These are phyloP conservation scores for Phaeophleospora eucalypticola DNA, from an alignment of 2,329 filamentous ascomycete species.

Conservation along the genomic window DNA sequence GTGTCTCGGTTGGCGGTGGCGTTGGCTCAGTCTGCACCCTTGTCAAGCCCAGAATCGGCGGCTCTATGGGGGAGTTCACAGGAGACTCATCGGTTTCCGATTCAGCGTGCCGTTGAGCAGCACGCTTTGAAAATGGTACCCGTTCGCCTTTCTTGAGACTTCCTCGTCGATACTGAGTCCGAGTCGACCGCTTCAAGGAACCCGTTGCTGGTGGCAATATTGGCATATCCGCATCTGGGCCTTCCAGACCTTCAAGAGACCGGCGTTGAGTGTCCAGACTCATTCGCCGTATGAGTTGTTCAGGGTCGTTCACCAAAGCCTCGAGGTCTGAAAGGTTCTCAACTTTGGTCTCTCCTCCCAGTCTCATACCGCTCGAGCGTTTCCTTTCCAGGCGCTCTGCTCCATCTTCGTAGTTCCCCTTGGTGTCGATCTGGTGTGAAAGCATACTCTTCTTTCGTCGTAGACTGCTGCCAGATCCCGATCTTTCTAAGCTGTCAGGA, in stretches of 20 bases:
- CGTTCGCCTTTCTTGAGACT: constrained; percentile 78
- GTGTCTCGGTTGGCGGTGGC: constrained; percentile 38
- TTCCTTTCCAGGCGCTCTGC: constrained; percentile 74
- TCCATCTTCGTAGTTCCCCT: constrained; percentile 73
- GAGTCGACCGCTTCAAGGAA: constrained; percentile 79
- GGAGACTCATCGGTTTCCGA: constrained; percentile 54
- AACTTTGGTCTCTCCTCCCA: constrained; percentile 54
- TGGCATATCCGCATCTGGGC: constrained; percentile 66
- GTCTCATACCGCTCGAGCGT: constrained; percentile 53
- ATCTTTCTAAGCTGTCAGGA: constrained; percentile 53
- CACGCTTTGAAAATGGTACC: constrained; percentile 69
- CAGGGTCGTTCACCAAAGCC: constrained; percentile 75
- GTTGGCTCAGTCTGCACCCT: constrained; percentile 69
- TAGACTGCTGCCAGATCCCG: constrained; percentile 57
- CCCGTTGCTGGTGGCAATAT: constrained; percentile 70
- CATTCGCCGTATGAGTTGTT: constrained; percentile 65
- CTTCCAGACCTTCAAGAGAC: constrained; percentile 34
- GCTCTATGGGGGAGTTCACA: constrained; percentile 43
- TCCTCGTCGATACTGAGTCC: constrained; percentile 85
- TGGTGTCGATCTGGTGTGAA: constrained; percentile 81
- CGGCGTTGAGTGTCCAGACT: constrained; percentile 48
- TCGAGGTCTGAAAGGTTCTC: constrained; percentile 65
- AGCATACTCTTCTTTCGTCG: constrained; percentile 93
- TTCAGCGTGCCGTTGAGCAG: constrained; percentile 59
- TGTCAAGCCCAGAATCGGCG: constrained; percentile 49